A percentile compares a stretch with the other conserved stretches of the same genome.
phyloP scores from a whole-genome alignment of 2,329 filamentous ascomycete genomes.

The Colletotrichum sp. region DNA sequence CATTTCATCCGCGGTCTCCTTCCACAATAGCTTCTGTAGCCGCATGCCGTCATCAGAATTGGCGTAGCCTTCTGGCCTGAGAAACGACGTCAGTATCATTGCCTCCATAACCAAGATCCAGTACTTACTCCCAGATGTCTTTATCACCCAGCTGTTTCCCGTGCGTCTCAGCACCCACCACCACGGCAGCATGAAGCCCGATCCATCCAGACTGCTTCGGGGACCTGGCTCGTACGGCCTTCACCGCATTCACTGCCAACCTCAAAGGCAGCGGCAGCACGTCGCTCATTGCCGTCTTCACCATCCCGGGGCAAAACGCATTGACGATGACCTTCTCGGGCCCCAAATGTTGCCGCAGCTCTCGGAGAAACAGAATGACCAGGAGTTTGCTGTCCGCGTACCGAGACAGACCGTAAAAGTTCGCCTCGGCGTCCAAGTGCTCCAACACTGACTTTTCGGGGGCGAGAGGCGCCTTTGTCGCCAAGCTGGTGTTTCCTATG shows the following conservation, averaged over 20 bases:
- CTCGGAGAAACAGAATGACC: not conserved
- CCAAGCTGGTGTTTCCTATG: not conserved
- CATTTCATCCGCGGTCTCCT: not conserved
- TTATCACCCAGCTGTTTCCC: constrained; percentile 3
- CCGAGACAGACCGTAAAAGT: not conserved
- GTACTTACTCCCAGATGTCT: constrained; percentile 3
- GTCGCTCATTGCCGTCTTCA: constrained; percentile 6
- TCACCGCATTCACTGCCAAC: not conserved
- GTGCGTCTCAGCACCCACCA: constrained; percentile 3
- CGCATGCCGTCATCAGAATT: not conserved
- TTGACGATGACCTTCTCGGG: not conserved
- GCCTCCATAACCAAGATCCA: not conserved
- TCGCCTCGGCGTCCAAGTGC: not conserved
- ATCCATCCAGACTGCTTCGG: not conserved
- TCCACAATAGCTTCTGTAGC: not conserved
- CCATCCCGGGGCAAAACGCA: constrained; percentile 10
- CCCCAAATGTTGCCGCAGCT: not conserved
- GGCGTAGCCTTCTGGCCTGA: not conserved
- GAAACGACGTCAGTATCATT: not conserved
- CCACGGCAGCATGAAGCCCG: not conserved
- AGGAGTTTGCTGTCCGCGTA: constrained; percentile 9
- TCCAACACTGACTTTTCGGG: constrained; percentile 9
- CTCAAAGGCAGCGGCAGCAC: not conserved
- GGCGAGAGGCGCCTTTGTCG: not conserved
- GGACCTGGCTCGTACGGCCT: not conserved